Evolutionary conservation across 73 alveolate genomes (phyloP).

Genomic region (Blepharisma japonicum): DNA sequence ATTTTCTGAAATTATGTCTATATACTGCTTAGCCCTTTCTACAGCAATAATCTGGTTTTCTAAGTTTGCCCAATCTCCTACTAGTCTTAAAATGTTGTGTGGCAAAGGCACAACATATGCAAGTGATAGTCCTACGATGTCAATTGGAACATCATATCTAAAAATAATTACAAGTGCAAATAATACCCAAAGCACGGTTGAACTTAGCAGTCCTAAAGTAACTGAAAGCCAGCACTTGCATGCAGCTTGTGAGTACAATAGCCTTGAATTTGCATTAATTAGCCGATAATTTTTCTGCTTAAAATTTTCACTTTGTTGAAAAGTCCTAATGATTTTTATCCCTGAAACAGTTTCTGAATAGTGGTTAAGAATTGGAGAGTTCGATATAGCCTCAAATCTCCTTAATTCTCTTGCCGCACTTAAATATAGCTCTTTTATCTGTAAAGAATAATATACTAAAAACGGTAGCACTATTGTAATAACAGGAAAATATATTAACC

Average conservation of each 20-base stretch:
- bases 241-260: not conserved
- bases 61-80: conserved; percentile 59
- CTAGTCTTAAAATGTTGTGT: conserved; percentile 58
- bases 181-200: conserved; percentile 50
- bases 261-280: not conserved
- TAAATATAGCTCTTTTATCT: not conserved
- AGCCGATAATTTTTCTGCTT: not conserved
- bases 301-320: conserved; percentile 22
- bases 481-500: conserved; percentile 35
- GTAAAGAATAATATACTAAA: conserved; percentile 6
- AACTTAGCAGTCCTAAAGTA: conserved; percentile 59
- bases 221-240: conserved; percentile 48
- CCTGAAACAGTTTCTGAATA: conserved; percentile 89
- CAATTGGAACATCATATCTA: conserved; percentile 43
- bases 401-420: conserved; percentile 26
- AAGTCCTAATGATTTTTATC: conserved; percentile 77
- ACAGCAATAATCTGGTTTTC: conserved; percentile 77
- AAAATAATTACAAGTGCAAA: conserved; percentile 41
- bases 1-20: conserved; percentile 58
- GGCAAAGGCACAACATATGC: conserved; percentile 68
- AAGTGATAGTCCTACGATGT: conserved; percentile 56
- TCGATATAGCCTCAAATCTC: conserved; percentile 41
- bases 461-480: conserved; percentile 39
- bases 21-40: conserved; percentile 74
- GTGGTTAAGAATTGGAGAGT: conserved; percentile 76